A percentile compares a stretch with the other conserved stretches of the same genome.
Conservation (phyloP, 1,284 basidiomycete genomes). For the Trametes sp. region DNA sequence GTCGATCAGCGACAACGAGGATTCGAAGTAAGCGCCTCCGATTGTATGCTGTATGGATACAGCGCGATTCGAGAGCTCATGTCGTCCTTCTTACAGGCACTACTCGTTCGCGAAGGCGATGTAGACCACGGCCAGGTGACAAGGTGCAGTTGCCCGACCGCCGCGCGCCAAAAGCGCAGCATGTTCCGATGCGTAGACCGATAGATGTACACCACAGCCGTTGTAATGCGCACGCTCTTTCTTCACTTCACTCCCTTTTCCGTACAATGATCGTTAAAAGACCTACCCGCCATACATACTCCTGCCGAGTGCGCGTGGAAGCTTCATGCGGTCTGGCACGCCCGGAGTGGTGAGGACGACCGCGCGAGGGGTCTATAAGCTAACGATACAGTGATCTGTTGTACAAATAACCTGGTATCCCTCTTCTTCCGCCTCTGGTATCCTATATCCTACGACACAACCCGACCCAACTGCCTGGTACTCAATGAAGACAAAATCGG, state of each 20-base stretch:
- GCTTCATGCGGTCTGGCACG: too few relatives aligned
- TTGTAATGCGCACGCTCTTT: constrained; percentile 3
- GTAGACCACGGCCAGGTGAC: not conserved
- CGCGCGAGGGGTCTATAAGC: constrained; percentile 17
- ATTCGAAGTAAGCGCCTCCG: not conserved
- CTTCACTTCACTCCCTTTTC: not conserved
- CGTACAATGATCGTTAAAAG: not conserved
- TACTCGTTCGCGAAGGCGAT: constrained; percentile 9
- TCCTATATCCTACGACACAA: not conserved
- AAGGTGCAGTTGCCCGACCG: not conserved
- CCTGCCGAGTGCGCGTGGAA: too few relatives aligned
- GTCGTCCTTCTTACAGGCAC: not conserved
- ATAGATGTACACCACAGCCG: constrained; percentile 6
- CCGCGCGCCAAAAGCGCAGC: not conserved
- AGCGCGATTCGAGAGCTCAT: too few relatives aligned
- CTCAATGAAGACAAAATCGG: not conserved
- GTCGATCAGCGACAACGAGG: constrained; percentile 9
- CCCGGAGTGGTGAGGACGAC: not conserved
- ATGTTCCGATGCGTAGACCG: not conserved
- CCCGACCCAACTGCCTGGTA: not conserved
- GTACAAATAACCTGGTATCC: constrained; percentile 23
- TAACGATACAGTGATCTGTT: constrained; percentile 26
- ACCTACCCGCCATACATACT: not conserved
- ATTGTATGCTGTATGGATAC: too few relatives aligned
- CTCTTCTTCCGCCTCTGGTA: not conserved